These are phyloP conservation scores for Aeschynomene evenia DNA, from an alignment of 306 rosid species.

Conservation along the genomic window DNA sequence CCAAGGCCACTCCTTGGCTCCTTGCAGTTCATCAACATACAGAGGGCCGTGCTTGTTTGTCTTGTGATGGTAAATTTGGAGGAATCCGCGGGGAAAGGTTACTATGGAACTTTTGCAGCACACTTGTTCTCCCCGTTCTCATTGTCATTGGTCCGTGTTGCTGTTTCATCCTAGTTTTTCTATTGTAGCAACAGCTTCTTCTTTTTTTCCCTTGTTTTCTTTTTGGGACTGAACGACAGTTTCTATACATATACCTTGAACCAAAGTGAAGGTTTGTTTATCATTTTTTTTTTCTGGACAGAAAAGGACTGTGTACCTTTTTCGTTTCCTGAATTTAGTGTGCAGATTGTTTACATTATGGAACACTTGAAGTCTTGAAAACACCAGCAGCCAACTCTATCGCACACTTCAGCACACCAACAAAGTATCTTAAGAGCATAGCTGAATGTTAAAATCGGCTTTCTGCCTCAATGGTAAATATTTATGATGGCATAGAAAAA, in stretches of 20 bases:
- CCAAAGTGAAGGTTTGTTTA: conserved; percentile 1
- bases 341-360: too few species aligned
- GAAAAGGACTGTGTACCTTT: not conserved
- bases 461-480: too few species aligned
- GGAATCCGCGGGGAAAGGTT: conserved; percentile 2
- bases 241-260: not conserved
- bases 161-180: conserved; percentile 27
- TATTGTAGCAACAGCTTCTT: conserved; percentile 10
- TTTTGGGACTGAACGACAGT: too few species aligned
- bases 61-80: conserved; percentile 29
- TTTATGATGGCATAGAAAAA: too few species aligned
- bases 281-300: not conserved
- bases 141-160: not conserved
- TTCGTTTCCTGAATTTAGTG: conserved; percentile 14
- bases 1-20: not conserved
- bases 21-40: conserved; percentile 20
- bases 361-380: too few species aligned
- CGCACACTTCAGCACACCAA: too few species aligned
- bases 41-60: conserved; percentile 8
- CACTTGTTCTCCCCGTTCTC: not conserved
- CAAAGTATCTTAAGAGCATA: too few species aligned
- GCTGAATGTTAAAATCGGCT: too few species aligned
- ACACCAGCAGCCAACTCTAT: too few species aligned
- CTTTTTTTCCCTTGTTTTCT: too few species aligned
- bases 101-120: not conserved